Evolutionary conservation across 441 rosid species (phyloP).

Genomic region (Theobroma grandiflorum): DNA sequence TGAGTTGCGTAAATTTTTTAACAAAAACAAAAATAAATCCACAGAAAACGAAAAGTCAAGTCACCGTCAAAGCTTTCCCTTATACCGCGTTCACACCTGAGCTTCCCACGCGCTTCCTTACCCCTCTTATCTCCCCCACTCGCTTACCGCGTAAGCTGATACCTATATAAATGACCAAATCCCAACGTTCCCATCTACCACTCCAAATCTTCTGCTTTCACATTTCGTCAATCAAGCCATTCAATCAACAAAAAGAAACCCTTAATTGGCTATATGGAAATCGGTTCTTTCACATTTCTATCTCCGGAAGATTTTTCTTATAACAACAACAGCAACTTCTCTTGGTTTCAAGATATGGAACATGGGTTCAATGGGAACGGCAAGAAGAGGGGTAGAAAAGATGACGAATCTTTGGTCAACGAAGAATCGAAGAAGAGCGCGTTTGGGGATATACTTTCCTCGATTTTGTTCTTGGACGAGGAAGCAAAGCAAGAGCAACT

Average conservation of each 20-base stretch:
- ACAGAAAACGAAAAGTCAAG: slow-evolving; percentile 30
- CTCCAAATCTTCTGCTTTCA: slow-evolving; percentile 29
- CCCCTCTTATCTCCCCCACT: background rate
- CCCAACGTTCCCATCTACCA: slow-evolving; percentile 18
- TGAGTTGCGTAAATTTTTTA: slow-evolving; percentile 32
- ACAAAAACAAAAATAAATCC: background rate
- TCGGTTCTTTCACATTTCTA: slow-evolving; percentile 51
- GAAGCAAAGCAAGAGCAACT: slow-evolving; percentile 60
- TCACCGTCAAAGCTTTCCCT: slow-evolving; percentile 41
- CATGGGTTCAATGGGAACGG: slow-evolving; percentile 21
- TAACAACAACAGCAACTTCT: slow-evolving; percentile 10
- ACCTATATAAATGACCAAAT: slow-evolving; percentile 2
- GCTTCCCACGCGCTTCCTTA: slow-evolving; percentile 45
- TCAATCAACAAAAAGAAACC: background rate
- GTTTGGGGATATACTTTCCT: slow-evolving; percentile 62
- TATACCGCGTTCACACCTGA: slow-evolving; percentile 41
- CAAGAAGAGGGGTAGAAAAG: slow-evolving; percentile 56
- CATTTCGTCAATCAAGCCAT: slow-evolving; percentile 31
- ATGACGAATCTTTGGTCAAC: slow-evolving; percentile 36
- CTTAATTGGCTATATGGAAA: slow-evolving; percentile 45
- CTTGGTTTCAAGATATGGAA: slow-evolving; percentile 51
- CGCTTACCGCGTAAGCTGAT: slow-evolving; percentile 4
- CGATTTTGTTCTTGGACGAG: slow-evolving; percentile 62
- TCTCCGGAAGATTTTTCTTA: slow-evolving; percentile 46
- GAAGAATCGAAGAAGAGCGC: slow-evolving; percentile 35